phyloP scores from a whole-genome alignment of 805 yeast species.

The Saccharomyces eubayanus region DNA sequence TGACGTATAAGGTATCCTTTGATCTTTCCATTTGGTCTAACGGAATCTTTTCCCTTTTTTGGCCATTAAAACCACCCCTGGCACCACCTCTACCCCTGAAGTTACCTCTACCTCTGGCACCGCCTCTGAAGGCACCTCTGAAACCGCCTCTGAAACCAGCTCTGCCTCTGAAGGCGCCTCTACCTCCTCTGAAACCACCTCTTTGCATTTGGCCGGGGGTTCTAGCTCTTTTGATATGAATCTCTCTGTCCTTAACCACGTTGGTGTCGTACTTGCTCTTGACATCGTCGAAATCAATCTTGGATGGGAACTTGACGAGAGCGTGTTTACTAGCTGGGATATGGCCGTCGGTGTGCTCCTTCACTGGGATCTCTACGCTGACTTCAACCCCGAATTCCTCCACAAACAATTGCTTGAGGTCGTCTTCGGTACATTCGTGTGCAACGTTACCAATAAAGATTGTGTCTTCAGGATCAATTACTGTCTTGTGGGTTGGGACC shows the following conservation, averaged over 20 bases:
- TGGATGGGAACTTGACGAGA: slow-evolving; percentile 26
- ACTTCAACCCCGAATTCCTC: slow-evolving; percentile 22
- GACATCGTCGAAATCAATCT: slow-evolving; percentile 26
- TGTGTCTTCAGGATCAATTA: slow-evolving; percentile 29
- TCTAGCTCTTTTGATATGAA: slow-evolving; percentile 26
- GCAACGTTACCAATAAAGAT: slow-evolving; percentile 29
- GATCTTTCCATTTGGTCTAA: slow-evolving; percentile 35
- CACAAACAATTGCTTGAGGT: slow-evolving; percentile 20
- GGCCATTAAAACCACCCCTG: slow-evolving; percentile 18
- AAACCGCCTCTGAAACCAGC: slow-evolving; percentile 8
- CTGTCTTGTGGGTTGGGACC: slow-evolving; percentile 2
- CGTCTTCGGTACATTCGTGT: slow-evolving; percentile 24
- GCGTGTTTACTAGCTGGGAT: slow-evolving; percentile 26
- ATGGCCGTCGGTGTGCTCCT: slow-evolving; percentile 17
- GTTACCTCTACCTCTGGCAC: slow-evolving; percentile 3
- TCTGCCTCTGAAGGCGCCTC: slow-evolving; percentile 4
- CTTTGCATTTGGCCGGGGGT: slow-evolving; percentile 9
- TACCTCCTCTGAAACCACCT: slow-evolving; percentile 6
- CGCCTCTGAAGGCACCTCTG: slow-evolving; percentile 4
- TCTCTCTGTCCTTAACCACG: slow-evolving; percentile 26
- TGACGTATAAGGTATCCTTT: slow-evolving; percentile 49
- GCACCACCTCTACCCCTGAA: slow-evolving; percentile 15
- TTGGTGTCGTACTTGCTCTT: slow-evolving; percentile 26
- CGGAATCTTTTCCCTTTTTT: slow-evolving; percentile 28
- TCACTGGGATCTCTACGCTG: slow-evolving; percentile 26